A percentile compares a stretch with the other conserved stretches of the same genome.
Conservation (phyloP, 2,329 filamentous ascomycete genomes). For the Colletotrichum melonis region DNA sequence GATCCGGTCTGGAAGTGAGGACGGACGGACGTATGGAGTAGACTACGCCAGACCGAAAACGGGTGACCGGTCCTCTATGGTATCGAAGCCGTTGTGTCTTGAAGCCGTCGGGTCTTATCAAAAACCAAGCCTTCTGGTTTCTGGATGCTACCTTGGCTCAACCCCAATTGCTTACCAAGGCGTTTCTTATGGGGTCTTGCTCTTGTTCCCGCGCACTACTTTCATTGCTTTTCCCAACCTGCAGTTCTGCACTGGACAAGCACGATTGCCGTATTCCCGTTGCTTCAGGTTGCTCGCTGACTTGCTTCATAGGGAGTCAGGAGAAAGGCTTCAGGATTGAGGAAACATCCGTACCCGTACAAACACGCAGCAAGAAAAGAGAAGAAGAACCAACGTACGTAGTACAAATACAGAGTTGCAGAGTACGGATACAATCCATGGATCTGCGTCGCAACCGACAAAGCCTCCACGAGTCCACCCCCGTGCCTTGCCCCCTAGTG, state of each 20-base stretch:
- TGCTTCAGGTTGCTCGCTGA: background rate
- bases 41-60: background rate
- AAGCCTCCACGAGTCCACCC: slow-evolving; percentile 30
- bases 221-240: slow-evolving; percentile 8
- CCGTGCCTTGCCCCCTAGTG: background rate
- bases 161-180: background rate
- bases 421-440: background rate
- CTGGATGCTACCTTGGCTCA: background rate
- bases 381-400: background rate
- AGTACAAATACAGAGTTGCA: too few species aligned
- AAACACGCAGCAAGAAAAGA: background rate
- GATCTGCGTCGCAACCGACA: slow-evolving; percentile 22
- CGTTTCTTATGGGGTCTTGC: slow-evolving; percentile 1
- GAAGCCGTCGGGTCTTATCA: slow-evolving; percentile 11
- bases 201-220: background rate
- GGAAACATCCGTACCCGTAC: too few species aligned
- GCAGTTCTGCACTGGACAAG: background rate
- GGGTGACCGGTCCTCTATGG: background rate
- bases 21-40: background rate
- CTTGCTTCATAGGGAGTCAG: background rate
- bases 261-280: background rate
- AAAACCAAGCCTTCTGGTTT: background rate
- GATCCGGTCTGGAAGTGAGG: background rate
- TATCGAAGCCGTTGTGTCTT: slow-evolving; percentile 5
- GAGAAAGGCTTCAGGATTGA: background rate